Evolutionary conservation across 2,329 filamentous ascomycete species (phyloP).

Genomic region (Elsinoe batatas): DNA sequence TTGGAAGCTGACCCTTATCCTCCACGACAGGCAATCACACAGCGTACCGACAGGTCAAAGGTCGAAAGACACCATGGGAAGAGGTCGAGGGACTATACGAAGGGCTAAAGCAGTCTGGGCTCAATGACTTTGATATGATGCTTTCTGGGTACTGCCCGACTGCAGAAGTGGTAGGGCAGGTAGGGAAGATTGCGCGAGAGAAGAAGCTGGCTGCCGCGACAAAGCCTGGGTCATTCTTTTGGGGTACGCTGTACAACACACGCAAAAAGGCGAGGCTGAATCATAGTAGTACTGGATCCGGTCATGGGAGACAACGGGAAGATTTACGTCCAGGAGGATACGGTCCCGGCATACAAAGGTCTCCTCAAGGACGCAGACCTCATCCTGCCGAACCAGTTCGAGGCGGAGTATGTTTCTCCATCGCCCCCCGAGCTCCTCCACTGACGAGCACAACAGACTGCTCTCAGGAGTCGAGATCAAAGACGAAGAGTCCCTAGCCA

Average conservation of each 20-base stretch:
- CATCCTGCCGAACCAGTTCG: constrained; percentile 93
- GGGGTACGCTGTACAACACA: constrained; percentile 43
- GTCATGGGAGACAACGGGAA: constrained; percentile 96
- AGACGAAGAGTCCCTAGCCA: constrained; percentile 60
- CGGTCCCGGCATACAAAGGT: constrained; percentile 80
- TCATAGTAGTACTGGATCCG: constrained; percentile 64
- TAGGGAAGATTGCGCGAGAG: constrained; percentile 75
- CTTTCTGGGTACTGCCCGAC: constrained; percentile 91
- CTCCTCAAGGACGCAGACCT: constrained; percentile 75
- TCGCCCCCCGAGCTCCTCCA: too few species aligned
- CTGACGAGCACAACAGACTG: constrained; percentile 42
- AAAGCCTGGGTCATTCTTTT: constrained; percentile 72
- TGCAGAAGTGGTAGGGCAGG: constrained; percentile 70
- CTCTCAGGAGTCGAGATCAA: constrained; percentile 77
- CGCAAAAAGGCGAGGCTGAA: neutral
- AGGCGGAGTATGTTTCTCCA: constrained; percentile 64
- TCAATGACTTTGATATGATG: constrained; percentile 88
- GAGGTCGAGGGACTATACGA: constrained; percentile 79
- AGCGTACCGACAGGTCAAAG: constrained; percentile 80
- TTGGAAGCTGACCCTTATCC: neutral
- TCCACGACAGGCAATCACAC: constrained; percentile 72
- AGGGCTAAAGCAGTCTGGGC: constrained; percentile 70
- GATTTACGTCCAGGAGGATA: constrained; percentile 83
- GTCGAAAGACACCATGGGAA: constrained; percentile 67
- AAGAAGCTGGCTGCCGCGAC: constrained; percentile 56